A percentile compares a stretch with the other conserved stretches of the same genome.
These are phyloP conservation scores for Solanum dulcamara DNA, from an alignment of 257 asterid species.

Conservation along the genomic window DNA sequence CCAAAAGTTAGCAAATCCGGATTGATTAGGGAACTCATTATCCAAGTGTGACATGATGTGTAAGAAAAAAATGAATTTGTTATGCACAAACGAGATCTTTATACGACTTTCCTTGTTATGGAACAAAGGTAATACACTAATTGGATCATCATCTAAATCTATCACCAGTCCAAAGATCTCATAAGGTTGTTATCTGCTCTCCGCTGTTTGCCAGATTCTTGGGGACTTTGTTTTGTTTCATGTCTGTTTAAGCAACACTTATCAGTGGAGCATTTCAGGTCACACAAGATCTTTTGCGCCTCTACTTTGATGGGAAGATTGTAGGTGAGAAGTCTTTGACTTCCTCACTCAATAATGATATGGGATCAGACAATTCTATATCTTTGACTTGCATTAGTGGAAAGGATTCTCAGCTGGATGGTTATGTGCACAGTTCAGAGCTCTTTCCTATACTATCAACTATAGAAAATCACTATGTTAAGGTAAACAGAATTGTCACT, in stretches of 20 bases:
- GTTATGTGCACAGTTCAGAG: conserved; percentile 43
- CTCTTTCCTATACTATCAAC: conserved; percentile 21
- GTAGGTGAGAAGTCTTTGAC: conserved; percentile 46
- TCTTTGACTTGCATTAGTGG: conserved; percentile 39
- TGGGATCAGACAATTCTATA: conserved; percentile 20
- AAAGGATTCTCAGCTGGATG: conserved; percentile 28
- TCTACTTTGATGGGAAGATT: conserved; percentile 56
- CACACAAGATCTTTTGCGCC: conserved; percentile 33
- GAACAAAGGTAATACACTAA: not conserved
- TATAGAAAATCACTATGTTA: conserved; percentile 30
- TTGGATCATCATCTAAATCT: not conserved
- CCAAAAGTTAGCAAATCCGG: not conserved
- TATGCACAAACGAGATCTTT: not conserved
- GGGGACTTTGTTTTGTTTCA: not conserved
- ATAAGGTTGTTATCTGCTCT: not conserved
- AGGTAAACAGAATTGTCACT: conserved; percentile 26
- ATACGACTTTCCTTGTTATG: not conserved
- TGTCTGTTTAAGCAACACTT: conserved; percentile 9
- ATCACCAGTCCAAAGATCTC: not conserved
- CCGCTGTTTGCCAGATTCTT: not conserved
- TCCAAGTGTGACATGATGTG: not conserved
- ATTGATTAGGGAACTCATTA: not conserved
- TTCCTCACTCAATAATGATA: conserved; percentile 21
- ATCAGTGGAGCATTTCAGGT: conserved; percentile 33
- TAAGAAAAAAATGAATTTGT: not conserved